Conservation (phyloP, 768 basidiomycete genomes). For the Boletus fagicola region DNA sequence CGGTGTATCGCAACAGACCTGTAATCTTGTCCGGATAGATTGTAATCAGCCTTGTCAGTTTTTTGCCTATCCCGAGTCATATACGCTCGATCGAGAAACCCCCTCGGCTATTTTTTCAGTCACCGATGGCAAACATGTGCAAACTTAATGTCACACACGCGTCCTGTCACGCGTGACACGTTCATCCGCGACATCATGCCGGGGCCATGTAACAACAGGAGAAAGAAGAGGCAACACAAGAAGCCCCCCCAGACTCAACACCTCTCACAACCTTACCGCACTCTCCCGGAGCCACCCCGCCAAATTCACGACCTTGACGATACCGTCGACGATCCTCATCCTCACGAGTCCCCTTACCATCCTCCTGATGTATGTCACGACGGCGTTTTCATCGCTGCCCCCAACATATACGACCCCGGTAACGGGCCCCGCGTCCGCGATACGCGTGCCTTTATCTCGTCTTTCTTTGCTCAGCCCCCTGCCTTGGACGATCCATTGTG, state of each 20-base stretch:
- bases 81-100: slow-evolving; percentile 9
- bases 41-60: slow-evolving; percentile 19
- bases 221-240: slow-evolving; percentile 40
- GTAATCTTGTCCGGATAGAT: slow-evolving; percentile 28
- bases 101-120: slow-evolving; percentile 10
- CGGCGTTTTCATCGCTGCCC: slow-evolving; percentile 37
- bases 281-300: not conserved
- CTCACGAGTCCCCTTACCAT: slow-evolving; percentile 5
- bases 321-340: slow-evolving; percentile 7
- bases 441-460: slow-evolving; percentile 59
- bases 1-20: slow-evolving; percentile 22
- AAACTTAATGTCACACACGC: slow-evolving; percentile 32
- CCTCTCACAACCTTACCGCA: not conserved
- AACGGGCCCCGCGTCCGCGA: slow-evolving; percentile 75
- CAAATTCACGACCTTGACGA: slow-evolving; percentile 8
- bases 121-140: slow-evolving; percentile 12
- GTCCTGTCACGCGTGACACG: slow-evolving; percentile 32
- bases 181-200: slow-evolving; percentile 45
- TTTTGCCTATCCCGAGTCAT: slow-evolving; percentile 21
- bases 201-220: slow-evolving; percentile 56
- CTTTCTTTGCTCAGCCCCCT: slow-evolving; percentile 67
- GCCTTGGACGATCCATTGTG: slow-evolving; percentile 65
- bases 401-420: slow-evolving; percentile 75
- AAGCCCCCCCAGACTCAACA: slow-evolving; percentile 9
- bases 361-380: slow-evolving; percentile 2